Percentiles rank a stretch among this genome's conserved stretches.
phyloP scores from a whole-genome alignment of 805 yeast species.

The Candida quercuum region DNA sequence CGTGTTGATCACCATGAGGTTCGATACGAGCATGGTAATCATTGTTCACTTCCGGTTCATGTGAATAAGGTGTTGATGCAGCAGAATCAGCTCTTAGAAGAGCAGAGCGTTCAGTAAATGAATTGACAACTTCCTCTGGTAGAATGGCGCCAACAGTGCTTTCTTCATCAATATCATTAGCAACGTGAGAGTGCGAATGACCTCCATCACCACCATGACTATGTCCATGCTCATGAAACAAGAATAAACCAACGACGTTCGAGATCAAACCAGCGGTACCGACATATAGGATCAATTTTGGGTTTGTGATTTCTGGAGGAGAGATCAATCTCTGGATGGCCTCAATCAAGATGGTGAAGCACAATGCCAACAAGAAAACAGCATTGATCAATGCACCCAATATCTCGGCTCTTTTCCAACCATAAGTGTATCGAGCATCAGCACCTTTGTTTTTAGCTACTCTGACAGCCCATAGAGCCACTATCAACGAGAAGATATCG shows the following conservation, averaged over 20 bases:
- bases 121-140: conserved; percentile 42
- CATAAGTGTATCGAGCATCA: conserved; percentile 88
- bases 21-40: conserved; percentile 3
- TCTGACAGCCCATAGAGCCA: conserved; percentile 94
- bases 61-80: conserved; percentile 7
- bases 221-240: conserved; percentile 86
- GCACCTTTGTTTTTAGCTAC: conserved; percentile 80
- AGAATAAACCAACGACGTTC: conserved; percentile 73
- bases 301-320: conserved; percentile 75
- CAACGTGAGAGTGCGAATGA: conserved; percentile 28
- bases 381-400: conserved; percentile 93
- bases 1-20: not conserved
- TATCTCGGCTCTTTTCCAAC: conserved; percentile 97
- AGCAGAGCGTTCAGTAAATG: conserved; percentile 21
- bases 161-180: conserved; percentile 17
- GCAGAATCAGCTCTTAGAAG: conserved; percentile 2
- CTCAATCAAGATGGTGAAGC: conserved; percentile 88
- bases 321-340: conserved; percentile 84
- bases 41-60: conserved; percentile 16
- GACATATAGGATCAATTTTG: conserved; percentile 75
- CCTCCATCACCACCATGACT: conserved; percentile 37
- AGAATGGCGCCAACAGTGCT: conserved; percentile 28
- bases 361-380: conserved; percentile 84
- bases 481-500: conserved; percentile 82
- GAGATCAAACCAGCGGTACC: conserved; percentile 82